These are phyloP conservation scores for Diutina scorzettiae DNA, from an alignment of 1,139 yeast genomes.

Conservation along the genomic window DNA sequence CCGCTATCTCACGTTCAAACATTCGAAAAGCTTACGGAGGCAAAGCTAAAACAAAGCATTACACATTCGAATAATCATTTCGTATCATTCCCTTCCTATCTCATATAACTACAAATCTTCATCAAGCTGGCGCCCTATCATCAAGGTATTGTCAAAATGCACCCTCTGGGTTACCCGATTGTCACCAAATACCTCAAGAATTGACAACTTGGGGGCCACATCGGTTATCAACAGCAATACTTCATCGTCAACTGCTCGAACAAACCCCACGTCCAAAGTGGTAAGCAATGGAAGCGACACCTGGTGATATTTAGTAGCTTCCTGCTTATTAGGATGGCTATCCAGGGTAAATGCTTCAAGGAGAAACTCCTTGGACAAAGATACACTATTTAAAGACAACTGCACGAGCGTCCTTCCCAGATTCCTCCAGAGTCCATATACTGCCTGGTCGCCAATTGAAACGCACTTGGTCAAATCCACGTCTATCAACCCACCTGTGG, in stretches of 20 bases:
- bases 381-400: constrained; percentile 59
- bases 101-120: neutral
- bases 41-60: too few relatives aligned
- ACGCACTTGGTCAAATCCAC: constrained; percentile 59
- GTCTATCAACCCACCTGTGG: constrained; percentile 44
- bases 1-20: too few relatives aligned
- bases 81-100: too few relatives aligned
- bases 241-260: constrained; percentile 58
- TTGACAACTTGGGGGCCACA: constrained; percentile 45
- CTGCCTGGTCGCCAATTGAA: constrained; percentile 48
- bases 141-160: constrained; percentile 34
- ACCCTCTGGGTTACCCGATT: constrained; percentile 56
- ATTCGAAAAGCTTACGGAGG: too few relatives aligned
- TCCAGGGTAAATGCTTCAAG: constrained; percentile 28
- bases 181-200: constrained; percentile 71
- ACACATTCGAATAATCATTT: too few relatives aligned
- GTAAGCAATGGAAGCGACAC: constrained; percentile 41
- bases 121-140: constrained; percentile 56
- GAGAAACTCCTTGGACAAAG: constrained; percentile 40
- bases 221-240: constrained; percentile 40
- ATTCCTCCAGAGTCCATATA: constrained; percentile 50
- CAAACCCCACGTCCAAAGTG: constrained; percentile 63
- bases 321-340: constrained; percentile 19
- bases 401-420: constrained; percentile 57
- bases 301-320: constrained; percentile 11